Evolutionary conservation across 202 grass and related monocot genomes (phyloP).

Genomic region (Cymbopogon flexuosus): DNA sequence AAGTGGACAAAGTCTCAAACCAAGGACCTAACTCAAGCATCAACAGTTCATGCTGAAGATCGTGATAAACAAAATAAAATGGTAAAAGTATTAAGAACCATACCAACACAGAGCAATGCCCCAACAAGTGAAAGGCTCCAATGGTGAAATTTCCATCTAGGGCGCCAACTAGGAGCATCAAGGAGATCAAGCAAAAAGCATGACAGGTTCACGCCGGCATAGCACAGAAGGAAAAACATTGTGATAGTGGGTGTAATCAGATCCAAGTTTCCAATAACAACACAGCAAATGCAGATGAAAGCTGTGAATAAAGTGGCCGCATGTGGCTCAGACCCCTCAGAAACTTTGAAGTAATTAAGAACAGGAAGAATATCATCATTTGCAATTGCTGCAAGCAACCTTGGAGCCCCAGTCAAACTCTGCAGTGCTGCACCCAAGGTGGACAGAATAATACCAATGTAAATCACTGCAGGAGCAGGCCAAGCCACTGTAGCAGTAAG

Average conservation of each 20-base stretch:
- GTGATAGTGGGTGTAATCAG: slow-evolving; percentile 97
- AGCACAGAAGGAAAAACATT: slow-evolving; percentile 98
- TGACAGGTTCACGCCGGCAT: slow-evolving; percentile 91
- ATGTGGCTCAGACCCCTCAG: slow-evolving; percentile 81
- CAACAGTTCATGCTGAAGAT: background rate
- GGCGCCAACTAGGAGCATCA: slow-evolving; percentile 99
- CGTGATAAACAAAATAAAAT: slow-evolving; percentile 5
- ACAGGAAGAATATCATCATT: slow-evolving; percentile 98
- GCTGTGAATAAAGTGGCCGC: slow-evolving; percentile 83
- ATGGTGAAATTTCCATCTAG: slow-evolving; percentile 98
- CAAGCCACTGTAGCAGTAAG: slow-evolving; percentile 93
- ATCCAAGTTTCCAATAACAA: slow-evolving; percentile 93
- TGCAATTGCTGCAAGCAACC: slow-evolving; percentile 89
- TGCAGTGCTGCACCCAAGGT: slow-evolving; percentile 96
- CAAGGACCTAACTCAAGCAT: background rate
- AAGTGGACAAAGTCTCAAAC: slow-evolving; percentile 5
- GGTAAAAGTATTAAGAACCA: slow-evolving; percentile 8
- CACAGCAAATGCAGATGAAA: slow-evolving; percentile 83
- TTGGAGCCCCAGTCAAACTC: slow-evolving; percentile 90
- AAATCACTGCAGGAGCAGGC: slow-evolving; percentile 87
- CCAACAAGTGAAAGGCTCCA: slow-evolving; percentile 97
- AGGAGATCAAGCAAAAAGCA: slow-evolving; percentile 95
- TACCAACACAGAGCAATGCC: slow-evolving; percentile 91
- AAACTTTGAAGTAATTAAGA: slow-evolving; percentile 90
- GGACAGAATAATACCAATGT: slow-evolving; percentile 91